These are phyloP conservation scores for Mortierella claussenii DNA, from an alignment of 192 early-diverging fungal genomes.

Conservation along the genomic window DNA sequence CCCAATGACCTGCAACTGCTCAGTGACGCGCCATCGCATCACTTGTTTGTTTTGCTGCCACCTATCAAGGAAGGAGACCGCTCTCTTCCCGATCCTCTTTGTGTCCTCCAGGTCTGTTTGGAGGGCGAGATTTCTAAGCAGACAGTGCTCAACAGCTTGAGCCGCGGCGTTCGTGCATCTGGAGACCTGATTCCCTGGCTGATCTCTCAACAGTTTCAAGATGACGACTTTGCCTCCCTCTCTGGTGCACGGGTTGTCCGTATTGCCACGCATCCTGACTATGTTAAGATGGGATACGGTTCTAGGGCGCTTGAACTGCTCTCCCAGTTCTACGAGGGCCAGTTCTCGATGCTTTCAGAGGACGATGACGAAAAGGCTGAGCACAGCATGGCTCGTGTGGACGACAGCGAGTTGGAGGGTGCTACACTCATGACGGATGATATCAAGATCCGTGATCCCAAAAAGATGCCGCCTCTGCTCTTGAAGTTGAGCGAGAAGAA, in stretches of 20 bases:
- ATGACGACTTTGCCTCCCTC: slow-evolving; percentile 95
- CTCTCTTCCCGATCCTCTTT: slow-evolving; percentile 92
- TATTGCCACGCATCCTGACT: slow-evolving; percentile 98
- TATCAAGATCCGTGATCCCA: slow-evolving; percentile 86
- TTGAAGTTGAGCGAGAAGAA: slow-evolving; percentile 85
- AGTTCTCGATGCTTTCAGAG: slow-evolving; percentile 75
- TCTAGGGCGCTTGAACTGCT: slow-evolving; percentile 86
- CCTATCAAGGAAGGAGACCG: slow-evolving; percentile 77
- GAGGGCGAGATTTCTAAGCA: slow-evolving; percentile 96
- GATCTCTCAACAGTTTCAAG: slow-evolving; percentile 94
- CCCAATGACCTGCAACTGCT: slow-evolving; percentile 98
- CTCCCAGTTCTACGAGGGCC: slow-evolving; percentile 88
- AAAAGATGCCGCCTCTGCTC: slow-evolving; percentile 92
- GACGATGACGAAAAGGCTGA: slow-evolving; percentile 65
- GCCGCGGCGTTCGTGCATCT: slow-evolving; percentile 84
- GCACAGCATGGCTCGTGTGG: slow-evolving; percentile 57
- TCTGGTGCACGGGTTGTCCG: slow-evolving; percentile 97
- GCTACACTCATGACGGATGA: slow-evolving; percentile 69
- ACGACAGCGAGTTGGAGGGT: slow-evolving; percentile 64
- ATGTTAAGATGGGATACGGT: slow-evolving; percentile 98
- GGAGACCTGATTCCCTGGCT: slow-evolving; percentile 99
- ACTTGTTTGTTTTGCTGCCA: slow-evolving; percentile 95
- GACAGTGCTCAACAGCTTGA: slow-evolving; percentile 82
- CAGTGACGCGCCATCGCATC: slow-evolving; percentile 98
- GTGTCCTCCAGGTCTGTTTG: slow-evolving; percentile 88